These are phyloP conservation scores for Calonectria leucothoes DNA, from an alignment of 2,329 filamentous ascomycete species.

Conservation along the genomic window DNA sequence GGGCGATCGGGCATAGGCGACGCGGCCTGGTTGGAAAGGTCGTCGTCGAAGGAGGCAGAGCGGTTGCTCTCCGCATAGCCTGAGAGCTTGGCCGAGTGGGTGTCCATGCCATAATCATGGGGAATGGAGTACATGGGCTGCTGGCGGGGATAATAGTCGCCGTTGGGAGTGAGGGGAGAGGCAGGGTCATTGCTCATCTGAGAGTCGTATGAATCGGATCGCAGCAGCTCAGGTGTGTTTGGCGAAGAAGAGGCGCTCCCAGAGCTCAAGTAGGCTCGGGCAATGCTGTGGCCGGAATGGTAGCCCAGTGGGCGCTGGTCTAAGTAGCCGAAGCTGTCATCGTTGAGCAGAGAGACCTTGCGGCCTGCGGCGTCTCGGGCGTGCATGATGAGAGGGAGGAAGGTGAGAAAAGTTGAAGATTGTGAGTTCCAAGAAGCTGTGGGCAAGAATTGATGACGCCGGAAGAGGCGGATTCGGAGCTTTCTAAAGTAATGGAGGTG, in stretches of 20 bases:
- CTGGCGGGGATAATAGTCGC: constrained; percentile 54
- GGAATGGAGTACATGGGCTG: constrained; percentile 54
- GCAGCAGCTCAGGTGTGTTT: constrained; percentile 67
- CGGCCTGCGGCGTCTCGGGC: constrained; percentile 67
- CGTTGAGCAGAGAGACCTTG: constrained; percentile 70
- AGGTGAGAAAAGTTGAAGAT: constrained; percentile 4
- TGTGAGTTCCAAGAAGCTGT: neutral
- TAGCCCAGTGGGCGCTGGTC: constrained; percentile 46
- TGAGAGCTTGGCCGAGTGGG: constrained; percentile 52
- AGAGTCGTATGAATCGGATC: constrained; percentile 72
- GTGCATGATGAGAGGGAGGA: constrained; percentile 56
- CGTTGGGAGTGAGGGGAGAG: constrained; percentile 67
- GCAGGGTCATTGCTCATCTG: constrained; percentile 65
- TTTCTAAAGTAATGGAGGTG: constrained; percentile 8
- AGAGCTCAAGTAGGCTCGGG: constrained; percentile 49
- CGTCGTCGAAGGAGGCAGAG: constrained; percentile 64
- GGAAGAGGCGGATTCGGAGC: constrained; percentile 15
- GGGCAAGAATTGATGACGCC: constrained; percentile 13
- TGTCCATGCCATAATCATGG: constrained; percentile 48
- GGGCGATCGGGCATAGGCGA: constrained; percentile 58
- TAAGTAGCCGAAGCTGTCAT: constrained; percentile 51
- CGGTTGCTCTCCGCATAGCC: constrained; percentile 57
- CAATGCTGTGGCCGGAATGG: constrained; percentile 47
- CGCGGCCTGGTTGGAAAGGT: constrained; percentile 50
- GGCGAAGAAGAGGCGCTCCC: constrained; percentile 58